Evolutionary conservation across 202 grass and related monocot genomes (phyloP).

Genomic region (Schoenoplectus tabernaemontani): DNA sequence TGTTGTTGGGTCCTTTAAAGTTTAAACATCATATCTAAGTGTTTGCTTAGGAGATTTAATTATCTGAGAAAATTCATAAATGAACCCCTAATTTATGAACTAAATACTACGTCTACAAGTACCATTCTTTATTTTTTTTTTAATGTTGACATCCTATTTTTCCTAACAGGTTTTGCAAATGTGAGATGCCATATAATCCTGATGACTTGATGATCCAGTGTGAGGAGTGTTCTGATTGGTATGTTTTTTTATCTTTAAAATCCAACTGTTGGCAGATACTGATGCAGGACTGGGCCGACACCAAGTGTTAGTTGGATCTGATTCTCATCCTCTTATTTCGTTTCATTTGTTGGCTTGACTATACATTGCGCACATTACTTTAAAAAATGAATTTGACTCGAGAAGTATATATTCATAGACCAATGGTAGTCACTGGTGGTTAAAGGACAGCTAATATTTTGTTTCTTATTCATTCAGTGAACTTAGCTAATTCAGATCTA

Average conservation of each 20-base stretch:
- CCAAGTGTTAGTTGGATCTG: background rate
- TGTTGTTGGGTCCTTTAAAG: background rate
- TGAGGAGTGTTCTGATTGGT: constrained; percentile 93
- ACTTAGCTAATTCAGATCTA: background rate
- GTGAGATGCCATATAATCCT: constrained; percentile 98
- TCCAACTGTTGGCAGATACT: background rate
- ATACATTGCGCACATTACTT: background rate
- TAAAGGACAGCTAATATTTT: background rate
- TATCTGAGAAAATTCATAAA: background rate
- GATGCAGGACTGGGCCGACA: background rate
- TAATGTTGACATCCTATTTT: background rate
- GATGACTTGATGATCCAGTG: constrained; percentile 99
- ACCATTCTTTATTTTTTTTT: background rate
- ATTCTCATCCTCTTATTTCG: background rate
- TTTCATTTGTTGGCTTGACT: background rate
- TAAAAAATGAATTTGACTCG: background rate
- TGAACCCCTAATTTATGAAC: background rate
- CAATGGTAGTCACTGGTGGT: background rate
- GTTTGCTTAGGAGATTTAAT: background rate
- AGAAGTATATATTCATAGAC: background rate
- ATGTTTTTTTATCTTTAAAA: constrained; percentile 19
- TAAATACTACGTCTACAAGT: background rate
- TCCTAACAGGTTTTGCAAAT: constrained; percentile 90
- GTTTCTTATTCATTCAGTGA: background rate
- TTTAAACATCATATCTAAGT: background rate